Evolutionary conservation across 1,284 basidiomycete species (phyloP).

Genomic region (Porodaedalea pini): DNA sequence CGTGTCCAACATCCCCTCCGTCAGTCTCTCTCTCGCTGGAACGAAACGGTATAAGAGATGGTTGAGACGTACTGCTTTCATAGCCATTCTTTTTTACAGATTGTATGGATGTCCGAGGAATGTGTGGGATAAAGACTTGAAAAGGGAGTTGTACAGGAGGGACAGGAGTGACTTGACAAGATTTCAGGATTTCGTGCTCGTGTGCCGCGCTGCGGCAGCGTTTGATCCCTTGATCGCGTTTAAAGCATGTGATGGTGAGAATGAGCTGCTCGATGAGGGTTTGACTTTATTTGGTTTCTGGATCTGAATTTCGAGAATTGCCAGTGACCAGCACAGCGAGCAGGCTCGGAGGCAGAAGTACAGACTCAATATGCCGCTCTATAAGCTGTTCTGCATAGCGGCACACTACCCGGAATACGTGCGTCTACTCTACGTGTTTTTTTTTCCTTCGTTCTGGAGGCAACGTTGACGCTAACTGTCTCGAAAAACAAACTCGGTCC

Average conservation of each 20-base stretch:
- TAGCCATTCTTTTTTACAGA: conserved; percentile 43
- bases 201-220: neutral
- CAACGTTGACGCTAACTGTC: no score
- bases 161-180: neutral
- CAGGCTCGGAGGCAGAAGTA: no score
- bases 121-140: neutral
- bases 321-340: no score
- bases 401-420: conserved; percentile 74
- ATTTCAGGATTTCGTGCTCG: neutral
- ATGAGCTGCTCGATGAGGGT: neutral
- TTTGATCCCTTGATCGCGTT: conserved; percentile 1
- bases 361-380: conserved; percentile 69
- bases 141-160: neutral
- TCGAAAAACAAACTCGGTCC: no score
- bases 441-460: conserved; percentile 10
- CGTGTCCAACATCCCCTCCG: conserved; percentile 16
- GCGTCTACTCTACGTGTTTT: conserved; percentile 26
- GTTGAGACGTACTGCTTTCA: conserved; percentile 64
- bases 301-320: no score
- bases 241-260: neutral
- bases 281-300: neutral
- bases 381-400: conserved; percentile 76
- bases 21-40: neutral
- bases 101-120: neutral
- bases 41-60: no score